phyloP scores from a whole-genome alignment of 495 filamentous ascomycete species.

The Neurospora sp. region DNA sequence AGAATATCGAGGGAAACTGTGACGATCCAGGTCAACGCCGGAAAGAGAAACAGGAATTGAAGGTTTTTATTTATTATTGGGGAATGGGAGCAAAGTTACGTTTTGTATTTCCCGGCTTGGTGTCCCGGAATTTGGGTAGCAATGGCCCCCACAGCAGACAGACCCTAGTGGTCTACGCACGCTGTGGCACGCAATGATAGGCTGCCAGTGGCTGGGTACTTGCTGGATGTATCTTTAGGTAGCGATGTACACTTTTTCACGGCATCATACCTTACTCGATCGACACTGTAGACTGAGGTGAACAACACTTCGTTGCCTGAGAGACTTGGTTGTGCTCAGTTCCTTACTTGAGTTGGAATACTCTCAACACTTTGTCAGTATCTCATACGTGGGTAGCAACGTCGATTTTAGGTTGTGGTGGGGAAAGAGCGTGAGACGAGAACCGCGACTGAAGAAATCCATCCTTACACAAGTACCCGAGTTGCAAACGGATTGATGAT shows the following conservation, averaged over 20 bases:
- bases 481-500: not conserved
- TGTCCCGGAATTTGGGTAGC: not conserved
- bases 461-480: not conserved
- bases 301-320: not conserved
- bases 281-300: not conserved
- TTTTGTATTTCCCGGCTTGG: not conserved
- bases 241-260: not conserved
- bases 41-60: not conserved
- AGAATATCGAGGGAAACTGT: not conserved
- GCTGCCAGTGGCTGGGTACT: not conserved
- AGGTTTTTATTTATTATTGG: not conserved
- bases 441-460: not conserved
- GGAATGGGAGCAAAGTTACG: not conserved
- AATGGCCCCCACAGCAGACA: not conserved
- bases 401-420: not conserved
- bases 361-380: not conserved
- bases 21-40: not conserved
- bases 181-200: not conserved
- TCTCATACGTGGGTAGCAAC: not conserved
- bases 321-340: not conserved
- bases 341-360: not conserved
- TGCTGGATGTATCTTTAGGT: not conserved
- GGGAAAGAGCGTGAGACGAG: not conserved
- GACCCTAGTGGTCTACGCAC: not conserved
- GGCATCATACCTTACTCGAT: not conserved